These are phyloP conservation scores for Grosmannia penicillata DNA, from an alignment of 2,329 filamentous ascomycete species.

Conservation along the genomic window DNA sequence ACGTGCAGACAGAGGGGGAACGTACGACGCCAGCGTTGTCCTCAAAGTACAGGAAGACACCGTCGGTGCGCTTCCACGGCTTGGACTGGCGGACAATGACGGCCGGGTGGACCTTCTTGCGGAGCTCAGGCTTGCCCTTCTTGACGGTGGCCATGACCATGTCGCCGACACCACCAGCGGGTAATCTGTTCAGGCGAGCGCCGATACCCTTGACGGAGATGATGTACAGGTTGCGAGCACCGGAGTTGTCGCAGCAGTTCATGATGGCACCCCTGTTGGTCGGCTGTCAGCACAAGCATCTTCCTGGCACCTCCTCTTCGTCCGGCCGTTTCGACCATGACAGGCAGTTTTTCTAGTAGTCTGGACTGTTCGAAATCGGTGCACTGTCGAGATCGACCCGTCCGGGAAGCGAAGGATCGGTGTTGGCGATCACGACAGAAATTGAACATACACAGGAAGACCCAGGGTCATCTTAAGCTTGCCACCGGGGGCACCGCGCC, in stretches of 20 bases:
- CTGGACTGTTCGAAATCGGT: slow-evolving; percentile 3
- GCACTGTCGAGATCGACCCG: too few relatives aligned
- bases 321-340: slow-evolving; percentile 7
- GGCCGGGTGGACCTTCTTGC: slow-evolving; percentile 99
- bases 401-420: too few relatives aligned
- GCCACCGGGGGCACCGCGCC: slow-evolving; percentile 90
- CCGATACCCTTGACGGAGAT: slow-evolving; percentile 98
- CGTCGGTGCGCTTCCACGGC: slow-evolving; percentile 97
- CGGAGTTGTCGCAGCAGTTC: slow-evolving; percentile 99
- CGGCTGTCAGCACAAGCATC: neutral
- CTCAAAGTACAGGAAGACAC: slow-evolving; percentile 99
- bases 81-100: slow-evolving; percentile 69
- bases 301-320: neutral
- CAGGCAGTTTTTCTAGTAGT: neutral
- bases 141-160: slow-evolving; percentile 99
- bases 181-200: slow-evolving; percentile 93
- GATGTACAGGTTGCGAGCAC: slow-evolving; percentile 98
- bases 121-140: slow-evolving; percentile 99
- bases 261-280: slow-evolving; percentile 78
- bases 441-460: slow-evolving; percentile 98
- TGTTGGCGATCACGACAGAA: too few relatives aligned
- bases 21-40: slow-evolving; percentile 95
- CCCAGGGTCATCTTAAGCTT: slow-evolving; percentile 99
- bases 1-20: too few relatives aligned
- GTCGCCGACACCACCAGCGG: slow-evolving; percentile 94